A percentile compares a stretch with the other conserved stretches of the same genome.
Evolutionary conservation across 2,329 filamentous ascomycete species (phyloP).

Genomic region (Beauveria asiatica): DNA sequence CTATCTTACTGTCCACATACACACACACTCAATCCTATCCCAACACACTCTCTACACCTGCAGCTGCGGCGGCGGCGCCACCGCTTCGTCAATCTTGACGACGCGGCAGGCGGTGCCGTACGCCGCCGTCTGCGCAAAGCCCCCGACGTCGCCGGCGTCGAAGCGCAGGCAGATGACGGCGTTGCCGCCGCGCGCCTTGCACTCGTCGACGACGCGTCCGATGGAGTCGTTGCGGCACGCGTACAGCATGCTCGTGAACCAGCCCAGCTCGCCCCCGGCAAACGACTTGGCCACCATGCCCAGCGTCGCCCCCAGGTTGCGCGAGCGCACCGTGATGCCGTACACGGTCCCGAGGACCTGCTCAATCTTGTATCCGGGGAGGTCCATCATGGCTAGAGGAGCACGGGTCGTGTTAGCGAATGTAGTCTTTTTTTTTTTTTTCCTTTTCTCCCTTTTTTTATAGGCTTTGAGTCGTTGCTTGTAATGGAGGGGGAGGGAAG

Average conservation of each 20-base stretch:
- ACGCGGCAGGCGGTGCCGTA: constrained; percentile 52
- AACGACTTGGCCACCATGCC: constrained; percentile 49
- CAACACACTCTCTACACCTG: neutral
- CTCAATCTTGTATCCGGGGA: constrained; percentile 51
- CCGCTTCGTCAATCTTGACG: constrained; percentile 41
- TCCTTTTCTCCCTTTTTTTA: too few relatives aligned
- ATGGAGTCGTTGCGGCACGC: constrained; percentile 51
- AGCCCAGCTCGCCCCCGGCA: constrained; percentile 49
- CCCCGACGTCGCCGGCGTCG: constrained; percentile 45
- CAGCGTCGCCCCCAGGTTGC: constrained; percentile 49
- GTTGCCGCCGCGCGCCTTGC: constrained; percentile 49
- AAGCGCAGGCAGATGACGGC: constrained; percentile 52
- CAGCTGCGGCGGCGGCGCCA: constrained; percentile 18
- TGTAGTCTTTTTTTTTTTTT: neutral
- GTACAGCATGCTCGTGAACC: constrained; percentile 53
- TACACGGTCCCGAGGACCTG: constrained; percentile 50
- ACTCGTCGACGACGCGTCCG: constrained; percentile 45
- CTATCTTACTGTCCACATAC: neutral
- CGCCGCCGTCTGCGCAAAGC: constrained; percentile 50
- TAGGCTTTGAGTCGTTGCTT: too few relatives aligned
- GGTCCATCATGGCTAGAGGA: constrained; percentile 46
- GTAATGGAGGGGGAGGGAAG: too few relatives aligned
- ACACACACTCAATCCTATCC: too few relatives aligned
- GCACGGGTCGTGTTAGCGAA: neutral
- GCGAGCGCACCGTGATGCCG: constrained; percentile 47